A percentile compares a stretch with the other conserved stretches of the same genome.
These are phyloP conservation scores for Penicillium fuscoglaucum DNA, from an alignment of 2,329 filamentous ascomycete genomes.

Conservation along the genomic window DNA sequence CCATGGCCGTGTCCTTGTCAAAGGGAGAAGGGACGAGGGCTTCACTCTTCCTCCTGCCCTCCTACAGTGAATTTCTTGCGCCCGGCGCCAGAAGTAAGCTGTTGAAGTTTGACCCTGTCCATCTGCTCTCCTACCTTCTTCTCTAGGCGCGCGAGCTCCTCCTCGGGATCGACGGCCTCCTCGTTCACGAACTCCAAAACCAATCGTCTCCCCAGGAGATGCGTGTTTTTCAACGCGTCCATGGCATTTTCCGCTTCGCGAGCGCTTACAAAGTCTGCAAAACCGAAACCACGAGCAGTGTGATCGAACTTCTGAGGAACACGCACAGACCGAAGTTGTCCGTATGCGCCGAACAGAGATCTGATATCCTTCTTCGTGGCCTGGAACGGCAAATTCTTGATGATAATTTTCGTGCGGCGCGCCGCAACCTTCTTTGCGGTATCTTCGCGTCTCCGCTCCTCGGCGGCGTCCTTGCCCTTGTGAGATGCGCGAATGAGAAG, in stretches of 20 bases:
- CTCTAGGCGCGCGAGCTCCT: constrained; percentile 95
- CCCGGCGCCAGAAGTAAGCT: constrained; percentile 72
- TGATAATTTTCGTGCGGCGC: constrained; percentile 85
- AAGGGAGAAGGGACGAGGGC: constrained; percentile 35
- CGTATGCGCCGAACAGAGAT: constrained; percentile 82
- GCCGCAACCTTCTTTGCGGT: constrained; percentile 75
- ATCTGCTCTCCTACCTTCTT: constrained; percentile 89
- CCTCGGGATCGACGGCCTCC: constrained; percentile 87
- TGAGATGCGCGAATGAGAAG: constrained; percentile 84
- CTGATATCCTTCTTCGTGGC: constrained; percentile 89
- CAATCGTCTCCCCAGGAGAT: constrained; percentile 84
- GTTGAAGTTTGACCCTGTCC: constrained; percentile 86
- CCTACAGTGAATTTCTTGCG: constrained; percentile 86
- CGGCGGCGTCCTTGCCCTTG: constrained; percentile 81
- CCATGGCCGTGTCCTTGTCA: constrained; percentile 30
- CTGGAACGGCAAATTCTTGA: constrained; percentile 98
- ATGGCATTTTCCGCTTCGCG: constrained; percentile 89
- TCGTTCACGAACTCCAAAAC: constrained; percentile 89
- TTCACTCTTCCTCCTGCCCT: constrained; percentile 61
- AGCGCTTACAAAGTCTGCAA: constrained; percentile 90
- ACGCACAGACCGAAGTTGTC: constrained; percentile 86
- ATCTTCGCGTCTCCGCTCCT: constrained; percentile 81
- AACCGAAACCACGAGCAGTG: constrained; percentile 87
- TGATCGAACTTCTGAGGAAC: constrained; percentile 94
- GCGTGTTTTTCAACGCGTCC: constrained; percentile 86